A percentile compares a stretch with the other conserved stretches of the same genome.
Conservation (phyloP, 1,139 yeast genomes). For the Scheffersomyces parashehatae region DNA sequence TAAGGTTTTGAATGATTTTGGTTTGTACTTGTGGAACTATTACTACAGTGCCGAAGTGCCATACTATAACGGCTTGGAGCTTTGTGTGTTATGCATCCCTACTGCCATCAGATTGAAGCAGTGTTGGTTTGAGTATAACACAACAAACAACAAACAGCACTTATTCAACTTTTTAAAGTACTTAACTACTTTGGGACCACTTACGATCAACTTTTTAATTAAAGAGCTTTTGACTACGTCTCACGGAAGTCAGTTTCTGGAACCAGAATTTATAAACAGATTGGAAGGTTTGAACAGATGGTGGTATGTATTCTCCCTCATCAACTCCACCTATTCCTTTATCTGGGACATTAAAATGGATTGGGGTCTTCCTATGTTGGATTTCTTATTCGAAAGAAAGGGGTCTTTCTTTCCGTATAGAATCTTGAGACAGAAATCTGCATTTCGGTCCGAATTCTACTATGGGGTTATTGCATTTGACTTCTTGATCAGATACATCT, state of each 20-base stretch:
- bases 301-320: conserved; percentile 55
- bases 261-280: conserved; percentile 7
- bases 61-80: conserved; percentile 44
- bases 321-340: conserved; percentile 77
- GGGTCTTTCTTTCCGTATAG: conserved; percentile 3
- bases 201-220: conserved; percentile 46
- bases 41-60: conserved; percentile 24
- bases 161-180: conserved; percentile 75
- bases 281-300: conserved; percentile 22
- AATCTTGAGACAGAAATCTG: conserved; percentile 23
- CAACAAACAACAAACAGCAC: conserved; percentile 54
- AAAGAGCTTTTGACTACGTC: conserved; percentile 19
- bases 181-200: conserved; percentile 64
- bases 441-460: conserved; percentile 42
- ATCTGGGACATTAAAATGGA: conserved; percentile 89
- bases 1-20: conserved; percentile 67
- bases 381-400: conserved; percentile 19
- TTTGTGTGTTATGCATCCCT: conserved; percentile 59
- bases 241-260: conserved; percentile 1
- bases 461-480: conserved; percentile 57
- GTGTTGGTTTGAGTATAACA: conserved; percentile 67
- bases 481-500: conserved; percentile 65
- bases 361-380: conserved; percentile 74
- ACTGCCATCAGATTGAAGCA: conserved; percentile 73
- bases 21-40: conserved; percentile 42